These are phyloP conservation scores for Pachyrhizus erosus DNA, from an alignment of 306 rosid genomes.

Conservation along the genomic window DNA sequence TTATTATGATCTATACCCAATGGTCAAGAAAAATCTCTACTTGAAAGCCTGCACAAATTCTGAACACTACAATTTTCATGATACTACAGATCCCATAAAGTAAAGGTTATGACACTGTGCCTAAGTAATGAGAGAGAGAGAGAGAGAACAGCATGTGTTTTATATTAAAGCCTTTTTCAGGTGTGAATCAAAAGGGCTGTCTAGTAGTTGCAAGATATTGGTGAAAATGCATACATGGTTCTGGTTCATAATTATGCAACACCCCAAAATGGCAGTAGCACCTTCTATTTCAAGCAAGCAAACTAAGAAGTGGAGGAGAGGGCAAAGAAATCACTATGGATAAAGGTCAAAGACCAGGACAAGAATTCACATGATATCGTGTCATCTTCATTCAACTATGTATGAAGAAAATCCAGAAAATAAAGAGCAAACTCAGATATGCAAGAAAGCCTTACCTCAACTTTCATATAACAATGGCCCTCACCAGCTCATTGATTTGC, in stretches of 20 bases:
- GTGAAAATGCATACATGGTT: constrained; percentile 8
- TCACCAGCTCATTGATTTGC: constrained; percentile 27
- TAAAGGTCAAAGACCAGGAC: not conserved
- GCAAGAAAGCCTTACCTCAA: constrained; percentile 45
- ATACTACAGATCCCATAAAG: constrained; percentile 30
- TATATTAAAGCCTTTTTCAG: not conserved
- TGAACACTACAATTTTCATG: constrained; percentile 20
- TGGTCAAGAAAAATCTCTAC: constrained; percentile 43
- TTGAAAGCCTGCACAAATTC: constrained; percentile 49
- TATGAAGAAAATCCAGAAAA: constrained; percentile 14
- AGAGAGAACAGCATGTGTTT: not conserved
- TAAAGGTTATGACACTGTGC: constrained; percentile 7
- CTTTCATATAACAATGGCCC: constrained; percentile 36
- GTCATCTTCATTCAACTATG: not conserved
- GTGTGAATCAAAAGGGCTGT: constrained; percentile 28
- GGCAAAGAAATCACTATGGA: constrained; percentile 3
- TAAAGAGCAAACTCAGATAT: not conserved
- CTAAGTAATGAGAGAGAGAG: not conserved
- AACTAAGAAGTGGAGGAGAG: not conserved
- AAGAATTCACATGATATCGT: constrained; percentile 22
- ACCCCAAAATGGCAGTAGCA: not conserved
- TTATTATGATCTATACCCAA: constrained; percentile 40
- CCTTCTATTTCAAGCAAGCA: constrained; percentile 8
- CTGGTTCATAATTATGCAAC: not conserved
- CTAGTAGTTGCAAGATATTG: constrained; percentile 26